Evolutionary conservation across 2,329 filamentous ascomycete genomes (phyloP), one percentile per base, ranked within the genome.

Genomic region (Chrysoporthe puriensis): DNA sequence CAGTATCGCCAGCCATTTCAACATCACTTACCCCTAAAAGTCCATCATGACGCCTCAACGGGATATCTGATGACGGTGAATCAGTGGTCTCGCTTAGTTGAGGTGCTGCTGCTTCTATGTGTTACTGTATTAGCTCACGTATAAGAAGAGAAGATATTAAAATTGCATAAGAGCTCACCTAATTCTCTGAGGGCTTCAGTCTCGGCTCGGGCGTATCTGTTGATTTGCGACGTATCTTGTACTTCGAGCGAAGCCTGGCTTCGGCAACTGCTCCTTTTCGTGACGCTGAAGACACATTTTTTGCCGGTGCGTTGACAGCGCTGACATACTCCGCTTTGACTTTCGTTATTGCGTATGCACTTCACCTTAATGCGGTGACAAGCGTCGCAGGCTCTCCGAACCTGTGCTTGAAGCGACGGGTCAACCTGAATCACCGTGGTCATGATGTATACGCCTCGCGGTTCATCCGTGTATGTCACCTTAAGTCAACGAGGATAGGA

Each of bases 291-390:
- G 1, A 40, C 9, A 57, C 54, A 57, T 36, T 3, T 40, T 16
- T 7, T 57, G 8, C 34, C 16, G 34, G 32, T n/a, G 14, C n/a
- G 34, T 5, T 40, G 34, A 40, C 54, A 57, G 16, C 54, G 54
- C 16, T 40, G 54, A 32, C 54, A 57, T n/a, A 2, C 4, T 5
- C 54, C 16, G 3, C 1, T 40, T 40, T 57, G 3, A 18, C 16
- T 40, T 13, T 13, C 54, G 34, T 34, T 13, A 13, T 40, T 9
- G 32, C 54, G 54, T 57, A 40, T 57, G 13, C 54, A 57, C 32
- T 57, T 57, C 5, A 57, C 54, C n/a, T 57, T 57, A 16, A 40
- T 57, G 32, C 18, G 32, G 34, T 57, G 54, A 21, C 54, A 57
- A 6, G 32, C n/a, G 40, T 57, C 54, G 4, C 54, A 57, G 1